A percentile compares a stretch with the other conserved stretches of the same genome.
These are phyloP conservation scores for Arabidopsis lyrata DNA, from an alignment of 441 rosid genomes.

Conservation along the genomic window DNA sequence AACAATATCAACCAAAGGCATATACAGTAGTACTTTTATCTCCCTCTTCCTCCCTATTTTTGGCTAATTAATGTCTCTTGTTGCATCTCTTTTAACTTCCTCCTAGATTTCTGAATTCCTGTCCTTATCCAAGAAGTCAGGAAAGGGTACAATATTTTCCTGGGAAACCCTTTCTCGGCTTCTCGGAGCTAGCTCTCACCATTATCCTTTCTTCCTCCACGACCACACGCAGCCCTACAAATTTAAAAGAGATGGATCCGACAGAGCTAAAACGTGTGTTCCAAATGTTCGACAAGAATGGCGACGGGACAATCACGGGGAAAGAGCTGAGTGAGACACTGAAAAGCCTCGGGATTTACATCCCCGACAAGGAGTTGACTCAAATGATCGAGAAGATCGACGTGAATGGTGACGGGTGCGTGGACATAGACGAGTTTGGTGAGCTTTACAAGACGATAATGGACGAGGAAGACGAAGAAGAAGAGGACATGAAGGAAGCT, in stretches of 20 bases:
- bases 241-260: conserved; percentile 51
- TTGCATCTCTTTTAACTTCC: conserved; percentile 19
- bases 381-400: conserved; percentile 78
- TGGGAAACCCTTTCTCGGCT: conserved; percentile 27
- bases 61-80: conserved; percentile 5
- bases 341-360: conserved; percentile 72
- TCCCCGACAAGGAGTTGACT: conserved; percentile 62
- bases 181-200: conserved; percentile 16
- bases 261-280: conserved; percentile 67
- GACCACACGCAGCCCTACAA: conserved; percentile 53
- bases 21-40: conserved; percentile 8
- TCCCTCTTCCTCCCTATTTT: conserved; percentile 14
- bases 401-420: conserved; percentile 70
- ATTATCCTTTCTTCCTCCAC: conserved; percentile 44
- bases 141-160: conserved; percentile 14
- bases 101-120: conserved; percentile 15
- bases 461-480: conserved; percentile 59
- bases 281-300: conserved; percentile 78
- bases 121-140: conserved; percentile 23
- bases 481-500: conserved; percentile 79
- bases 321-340: conserved; percentile 69
- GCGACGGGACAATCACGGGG: conserved; percentile 72
- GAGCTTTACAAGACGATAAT: conserved; percentile 63
- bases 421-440: conserved; percentile 78
- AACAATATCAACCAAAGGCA: conserved; percentile 24